Evolutionary conservation across 768 basidiomycete genomes (phyloP).

Genomic region (Lentinula raphanica): DNA sequence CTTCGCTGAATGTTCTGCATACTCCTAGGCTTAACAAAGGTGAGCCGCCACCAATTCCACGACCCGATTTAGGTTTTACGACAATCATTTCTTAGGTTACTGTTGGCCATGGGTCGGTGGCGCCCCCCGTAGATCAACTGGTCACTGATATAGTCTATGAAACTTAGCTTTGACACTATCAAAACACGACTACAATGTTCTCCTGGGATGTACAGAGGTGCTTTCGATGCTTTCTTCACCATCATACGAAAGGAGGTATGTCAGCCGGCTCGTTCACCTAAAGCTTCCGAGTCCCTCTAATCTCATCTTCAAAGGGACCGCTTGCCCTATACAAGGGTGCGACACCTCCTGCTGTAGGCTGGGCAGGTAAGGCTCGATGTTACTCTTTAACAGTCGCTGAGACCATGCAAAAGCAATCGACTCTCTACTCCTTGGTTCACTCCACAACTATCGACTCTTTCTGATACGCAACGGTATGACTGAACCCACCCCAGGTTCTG

Average conservation of each 20-base stretch:
- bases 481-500: conserved; percentile 41
- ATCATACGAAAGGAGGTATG: conserved; percentile 58
- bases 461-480: conserved; percentile 48
- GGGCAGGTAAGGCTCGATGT: conserved; percentile 32
- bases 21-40: conserved; percentile 46
- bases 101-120: conserved; percentile 58
- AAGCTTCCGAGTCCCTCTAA: conserved; percentile 3
- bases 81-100: conserved; percentile 41
- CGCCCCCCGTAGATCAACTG: not conserved
- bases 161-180: conserved; percentile 60
- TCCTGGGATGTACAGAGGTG: conserved; percentile 56
- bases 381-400: not conserved
- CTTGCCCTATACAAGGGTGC: conserved; percentile 72
- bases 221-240: conserved; percentile 52
- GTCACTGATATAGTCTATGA: not conserved
- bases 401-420: conserved; percentile 41
- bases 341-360: conserved; percentile 66
- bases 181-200: conserved; percentile 72
- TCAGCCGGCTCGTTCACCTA: conserved; percentile 2
- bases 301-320: conserved; percentile 42
- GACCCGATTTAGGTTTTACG: not conserved
- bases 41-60: conserved; percentile 13
- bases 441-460: conserved; percentile 69
- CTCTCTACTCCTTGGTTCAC: conserved; percentile 60
- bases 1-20: not conserved